A percentile compares a stretch with the other conserved stretches of the same genome.
Evolutionary conservation across 306 rosid genomes (phyloP).

Genomic region (Cucurbita argyrosperma): DNA sequence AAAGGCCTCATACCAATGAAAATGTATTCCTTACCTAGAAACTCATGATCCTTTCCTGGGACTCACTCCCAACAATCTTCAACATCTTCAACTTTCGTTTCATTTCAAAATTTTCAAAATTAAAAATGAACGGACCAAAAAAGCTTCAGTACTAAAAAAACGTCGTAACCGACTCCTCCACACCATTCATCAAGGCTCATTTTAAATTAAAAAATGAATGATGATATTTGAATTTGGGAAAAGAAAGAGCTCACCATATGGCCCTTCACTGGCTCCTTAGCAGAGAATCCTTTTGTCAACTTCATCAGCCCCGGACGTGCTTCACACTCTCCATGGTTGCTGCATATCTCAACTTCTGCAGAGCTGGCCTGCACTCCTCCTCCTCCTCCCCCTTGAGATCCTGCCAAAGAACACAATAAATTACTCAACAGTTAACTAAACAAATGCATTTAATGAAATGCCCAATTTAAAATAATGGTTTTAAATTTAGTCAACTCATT

Average conservation of each 20-base stretch:
- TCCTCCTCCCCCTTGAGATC: conserved; percentile 58
- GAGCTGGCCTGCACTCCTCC: conserved; percentile 40
- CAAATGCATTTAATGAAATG: conserved; percentile 4
- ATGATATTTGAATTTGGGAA: neutral
- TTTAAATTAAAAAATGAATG: too few species aligned
- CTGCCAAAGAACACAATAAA: conserved; percentile 20
- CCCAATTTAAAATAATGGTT: neutral
- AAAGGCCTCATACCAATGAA: too few species aligned
- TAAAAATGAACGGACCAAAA: too few species aligned
- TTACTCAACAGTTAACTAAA: neutral
- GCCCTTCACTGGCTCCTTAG: conserved; percentile 83
- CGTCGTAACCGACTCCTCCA: too few species aligned
- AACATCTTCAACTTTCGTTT: too few species aligned
- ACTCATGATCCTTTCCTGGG: too few species aligned
- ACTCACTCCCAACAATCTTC: too few species aligned
- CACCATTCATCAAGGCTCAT: too few species aligned
- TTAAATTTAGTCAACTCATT: conserved; percentile 1
- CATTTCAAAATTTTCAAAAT: too few species aligned
- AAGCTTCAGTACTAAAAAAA: too few species aligned
- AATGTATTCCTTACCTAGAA: too few species aligned
- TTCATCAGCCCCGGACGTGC: conserved; percentile 65
- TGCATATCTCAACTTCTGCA: conserved; percentile 35
- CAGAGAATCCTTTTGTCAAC: conserved; percentile 87
- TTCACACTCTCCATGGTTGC: conserved; percentile 77
- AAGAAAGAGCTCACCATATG: conserved; percentile 64